Base-by-base conservation (phyloP, 177 flowering plant genomes). In the Vitis hybrid region DNA sequence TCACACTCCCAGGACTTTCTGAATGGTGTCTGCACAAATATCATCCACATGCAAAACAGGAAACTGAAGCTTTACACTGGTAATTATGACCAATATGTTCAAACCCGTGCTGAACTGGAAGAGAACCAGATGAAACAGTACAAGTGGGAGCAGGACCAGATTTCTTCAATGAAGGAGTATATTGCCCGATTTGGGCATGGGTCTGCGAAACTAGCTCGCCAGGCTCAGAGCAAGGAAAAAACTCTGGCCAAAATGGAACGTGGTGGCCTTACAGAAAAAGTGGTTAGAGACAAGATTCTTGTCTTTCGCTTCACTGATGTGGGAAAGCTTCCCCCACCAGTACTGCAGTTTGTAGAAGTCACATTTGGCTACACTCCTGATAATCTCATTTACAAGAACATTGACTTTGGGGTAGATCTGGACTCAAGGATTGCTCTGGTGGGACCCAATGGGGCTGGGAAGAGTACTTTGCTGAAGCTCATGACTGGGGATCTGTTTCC, bases 61-160 rank as follows among this genome's bases (percentile, higher is more conserved):
- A 80, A 79, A 67, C 70, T 89, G 71, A 89, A 87, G 79, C 45
- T 80, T 48, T 89, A 86, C 74, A 76, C 91, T 23, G 93, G 93
- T 64, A 89, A 89, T 76, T 89, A 65, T 64, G 93, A 89, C 67
- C 93, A 89, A 54, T 89, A 89, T 70, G 84, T 84, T 55, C 89
- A 86, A 74, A 87, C 91, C 58, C 88, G 94, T 32, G 2, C 83
- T 11, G 94, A 86, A 55, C 87, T 86, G 32, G 94, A 89, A 72
- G 93, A 89, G 79, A 89, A 89, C 66, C 93, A 89, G 78, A 87
- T 89, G 91, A 89, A 89, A 69, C 93, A 86, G 73, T 89, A 87
- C 67, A 86, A 77, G 72, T 89, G 93, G 93, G 93, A 89, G 84
- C 93, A 89, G 76, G 93, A 89, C 50, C 93, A 89, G 74, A 89